These are phyloP conservation scores for Eutrema heterophyllum DNA, from an alignment of 345 rosid species.

Conservation along the genomic window DNA sequence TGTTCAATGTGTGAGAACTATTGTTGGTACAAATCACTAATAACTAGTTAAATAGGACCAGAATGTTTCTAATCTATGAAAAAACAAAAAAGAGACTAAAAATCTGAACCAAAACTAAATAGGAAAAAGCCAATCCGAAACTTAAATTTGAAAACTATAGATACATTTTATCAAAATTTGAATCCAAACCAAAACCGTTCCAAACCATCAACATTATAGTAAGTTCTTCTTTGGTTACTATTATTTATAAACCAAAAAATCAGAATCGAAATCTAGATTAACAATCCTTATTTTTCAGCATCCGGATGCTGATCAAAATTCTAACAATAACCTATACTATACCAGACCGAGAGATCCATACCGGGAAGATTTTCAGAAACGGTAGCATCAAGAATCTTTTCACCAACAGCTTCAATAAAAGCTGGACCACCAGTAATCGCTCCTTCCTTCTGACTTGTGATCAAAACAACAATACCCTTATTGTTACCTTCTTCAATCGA, in stretches of 20 bases:
- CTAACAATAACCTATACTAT: not conserved
- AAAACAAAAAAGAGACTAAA: no score
- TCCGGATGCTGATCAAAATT: not conserved
- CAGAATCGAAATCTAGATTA: not conserved
- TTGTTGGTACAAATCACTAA: not conserved
- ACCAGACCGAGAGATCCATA: conserved; percentile 11
- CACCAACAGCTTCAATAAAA: conserved; percentile 84
- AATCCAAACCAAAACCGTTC: not conserved
- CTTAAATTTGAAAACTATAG: not conserved
- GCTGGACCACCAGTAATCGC: conserved; percentile 97
- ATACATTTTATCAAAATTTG: not conserved
- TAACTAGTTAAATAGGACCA: no score
- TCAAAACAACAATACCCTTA: conserved; percentile 87
- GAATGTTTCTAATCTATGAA: no score
- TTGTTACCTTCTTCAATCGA: conserved; percentile 79
- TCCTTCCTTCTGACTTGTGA: conserved; percentile 96
- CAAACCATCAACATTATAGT: not conserved
- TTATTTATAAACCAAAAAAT: not conserved
- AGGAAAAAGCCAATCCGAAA: no score
- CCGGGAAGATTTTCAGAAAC: conserved; percentile 95
- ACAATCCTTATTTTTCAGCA: not conserved
- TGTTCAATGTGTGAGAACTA: not conserved
- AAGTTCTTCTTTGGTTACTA: not conserved
- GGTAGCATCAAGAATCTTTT: conserved; percentile 76
- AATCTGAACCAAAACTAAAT: no score